These are phyloP conservation scores for Centella asiatica DNA, from an alignment of 129 eudicot genomes.

Conservation along the genomic window DNA sequence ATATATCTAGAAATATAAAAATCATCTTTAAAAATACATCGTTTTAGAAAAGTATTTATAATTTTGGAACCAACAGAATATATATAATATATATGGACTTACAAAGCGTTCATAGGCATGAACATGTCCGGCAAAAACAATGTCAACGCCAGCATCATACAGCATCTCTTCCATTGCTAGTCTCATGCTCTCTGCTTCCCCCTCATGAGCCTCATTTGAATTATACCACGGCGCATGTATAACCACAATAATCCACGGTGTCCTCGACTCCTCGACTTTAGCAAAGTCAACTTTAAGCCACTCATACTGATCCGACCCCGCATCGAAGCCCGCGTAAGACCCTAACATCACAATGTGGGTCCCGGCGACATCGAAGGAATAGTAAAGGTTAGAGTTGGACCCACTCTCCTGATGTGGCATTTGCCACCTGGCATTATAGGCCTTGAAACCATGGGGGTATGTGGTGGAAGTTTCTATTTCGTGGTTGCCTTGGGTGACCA, in stretches of 20 bases:
- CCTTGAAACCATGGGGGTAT: not conserved
- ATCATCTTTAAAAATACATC: too few species aligned
- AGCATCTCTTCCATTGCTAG: not conserved
- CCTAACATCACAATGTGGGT: not conserved
- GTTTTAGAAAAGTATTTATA: not conserved
- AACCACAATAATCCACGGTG: not conserved
- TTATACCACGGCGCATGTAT: slow-evolving; percentile 6
- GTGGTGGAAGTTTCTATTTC: not conserved
- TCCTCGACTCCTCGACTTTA: not conserved
- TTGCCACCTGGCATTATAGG: not conserved
- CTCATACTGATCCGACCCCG: not conserved
- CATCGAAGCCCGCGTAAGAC: not conserved
- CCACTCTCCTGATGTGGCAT: not conserved
- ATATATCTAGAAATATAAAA: too few species aligned
- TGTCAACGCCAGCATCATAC: not conserved
- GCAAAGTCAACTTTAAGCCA: not conserved
- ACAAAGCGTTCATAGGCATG: slow-evolving; percentile 5
- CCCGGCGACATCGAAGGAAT: slow-evolving; percentile 1
- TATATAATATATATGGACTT: too few species aligned
- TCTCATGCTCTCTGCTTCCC: not conserved
- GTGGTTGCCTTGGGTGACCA: slow-evolving; percentile 6
- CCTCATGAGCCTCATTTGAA: slow-evolving; percentile 1
- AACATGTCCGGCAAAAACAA: slow-evolving; percentile 5
- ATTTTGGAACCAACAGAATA: not conserved
- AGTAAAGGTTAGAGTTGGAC: slow-evolving; percentile 1